Evolutionary conservation across 495 filamentous ascomycete species (phyloP), one percentile per base, ranked within the genome.

Genomic region (Talaromyces borbonicus): DNA sequence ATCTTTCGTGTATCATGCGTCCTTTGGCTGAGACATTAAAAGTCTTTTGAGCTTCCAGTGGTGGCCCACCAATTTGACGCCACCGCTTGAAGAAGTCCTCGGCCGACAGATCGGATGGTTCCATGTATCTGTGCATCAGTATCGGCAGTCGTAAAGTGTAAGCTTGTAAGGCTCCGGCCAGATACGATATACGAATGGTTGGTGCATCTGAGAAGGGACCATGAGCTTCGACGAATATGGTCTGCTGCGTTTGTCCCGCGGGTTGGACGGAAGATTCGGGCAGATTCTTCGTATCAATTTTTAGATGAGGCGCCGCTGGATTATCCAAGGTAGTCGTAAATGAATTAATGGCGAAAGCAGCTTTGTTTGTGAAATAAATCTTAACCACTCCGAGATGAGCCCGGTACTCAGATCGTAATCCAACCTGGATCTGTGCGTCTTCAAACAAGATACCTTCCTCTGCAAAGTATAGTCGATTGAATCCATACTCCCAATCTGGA

Each of bases 11-110:
- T 38, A 73, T 76, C 55, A 53, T 61, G 56, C 62, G 77, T 53
- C 67, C 72, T 46, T 71, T 68, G 4, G 70, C 66, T 15, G 57
- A 57, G n/a, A 68, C 50, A 0, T 82, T 82, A 60, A 97, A 93
- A 5, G 96, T 84, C 30, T 75, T 70, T 60, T 99, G 93, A 0
- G 83, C 77, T 58, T 99, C 93, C 8, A 94, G 73, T 5, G 89
- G 85, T 2, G 73, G 73, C 5, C 85, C 88, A 14, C 93, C 93
- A 55, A 99, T 97, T 62, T 99, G 93, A 63, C 92, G 87, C 93
- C 93, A 99, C 16, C 93, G 74, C 70, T 92, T 96, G 71, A 99
- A 99, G 66, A 97, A 99, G 49, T 97, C 92, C 39, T 96, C 92
- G 0, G 80, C 79, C 7, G 74, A 74, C 29, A 99, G 63, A 30